phyloP scores from a whole-genome alignment of 2,329 filamentous ascomycete species.

The Penicillium sclerotiorum region DNA sequence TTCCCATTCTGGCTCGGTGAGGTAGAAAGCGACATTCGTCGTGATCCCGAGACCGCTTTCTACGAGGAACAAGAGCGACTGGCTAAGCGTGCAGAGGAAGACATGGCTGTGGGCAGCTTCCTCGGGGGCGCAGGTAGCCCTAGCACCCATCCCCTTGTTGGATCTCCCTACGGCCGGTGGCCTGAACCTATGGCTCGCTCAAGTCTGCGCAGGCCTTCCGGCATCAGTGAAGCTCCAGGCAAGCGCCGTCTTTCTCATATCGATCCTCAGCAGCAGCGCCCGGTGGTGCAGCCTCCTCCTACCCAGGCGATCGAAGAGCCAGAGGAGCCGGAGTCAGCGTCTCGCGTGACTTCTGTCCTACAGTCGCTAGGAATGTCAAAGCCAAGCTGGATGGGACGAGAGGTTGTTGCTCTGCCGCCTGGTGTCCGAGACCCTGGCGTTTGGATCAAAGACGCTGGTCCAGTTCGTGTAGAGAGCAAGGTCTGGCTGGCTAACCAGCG shows the following conservation, averaged over 20 bases:
- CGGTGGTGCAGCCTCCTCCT: conserved; percentile 37
- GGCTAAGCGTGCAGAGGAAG: conserved; percentile 79
- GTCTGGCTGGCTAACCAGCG: conserved; percentile 99
- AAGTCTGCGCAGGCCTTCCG: conserved; percentile 27
- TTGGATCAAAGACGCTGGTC: conserved; percentile 94
- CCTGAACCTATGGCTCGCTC: conserved; percentile 29
- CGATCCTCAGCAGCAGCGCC: conserved; percentile 30
- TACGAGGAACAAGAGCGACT: conserved; percentile 86
- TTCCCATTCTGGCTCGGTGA: conserved; percentile 96
- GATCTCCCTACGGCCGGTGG: conserved; percentile 37
- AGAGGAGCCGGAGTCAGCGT: conserved; percentile 46
- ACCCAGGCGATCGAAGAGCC: conserved; percentile 39
- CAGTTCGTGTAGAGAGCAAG: conserved; percentile 92
- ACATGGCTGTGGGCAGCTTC: conserved; percentile 85
- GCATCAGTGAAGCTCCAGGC: conserved; percentile 25
- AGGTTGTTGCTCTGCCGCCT: conserved; percentile 68
- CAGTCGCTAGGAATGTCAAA: conserved; percentile 81
- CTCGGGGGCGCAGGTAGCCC: conserved; percentile 59
- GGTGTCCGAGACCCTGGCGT: conserved; percentile 82
- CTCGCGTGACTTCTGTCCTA: conserved; percentile 69
- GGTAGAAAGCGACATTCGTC: conserved; percentile 89
- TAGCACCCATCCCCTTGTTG: conserved; percentile 30
- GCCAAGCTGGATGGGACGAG: conserved; percentile 62
- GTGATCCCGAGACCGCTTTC: conserved; percentile 86
- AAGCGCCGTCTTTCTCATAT: conserved; percentile 44